These are phyloP conservation scores for Gnomoniopsis smithogilvyi DNA, from an alignment of 2,329 filamentous ascomycete species.

Conservation along the genomic window DNA sequence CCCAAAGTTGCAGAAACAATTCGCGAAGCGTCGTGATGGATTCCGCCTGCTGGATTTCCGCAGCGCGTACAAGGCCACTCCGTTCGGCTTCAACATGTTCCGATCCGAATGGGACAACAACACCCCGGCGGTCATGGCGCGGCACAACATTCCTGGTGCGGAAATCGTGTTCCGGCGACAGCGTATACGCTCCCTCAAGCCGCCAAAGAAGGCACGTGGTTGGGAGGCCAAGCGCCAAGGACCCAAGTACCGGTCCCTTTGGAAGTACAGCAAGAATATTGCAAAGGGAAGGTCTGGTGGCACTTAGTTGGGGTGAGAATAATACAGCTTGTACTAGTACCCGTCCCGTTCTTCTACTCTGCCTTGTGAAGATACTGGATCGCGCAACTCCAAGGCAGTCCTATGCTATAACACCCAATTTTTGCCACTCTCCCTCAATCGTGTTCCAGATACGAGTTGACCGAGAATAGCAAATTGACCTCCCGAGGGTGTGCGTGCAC, in stretches of 20 bases:
- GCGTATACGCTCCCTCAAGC: conserved; percentile 67
- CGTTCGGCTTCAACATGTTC: conserved; percentile 86
- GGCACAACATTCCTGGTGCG: conserved; percentile 69
- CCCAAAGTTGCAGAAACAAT: conserved; percentile 50
- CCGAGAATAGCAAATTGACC: too few species aligned
- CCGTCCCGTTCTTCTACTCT: not conserved
- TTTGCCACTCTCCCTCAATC: too few species aligned
- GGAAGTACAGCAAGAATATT: conserved; percentile 64
- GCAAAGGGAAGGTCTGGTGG: conserved; percentile 15
- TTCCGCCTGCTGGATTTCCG: conserved; percentile 76
- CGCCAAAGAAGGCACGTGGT: conserved; percentile 56
- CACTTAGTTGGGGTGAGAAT: conserved; percentile 3
- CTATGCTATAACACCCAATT: too few species aligned
- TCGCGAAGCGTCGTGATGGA: conserved; percentile 51
- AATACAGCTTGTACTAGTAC: too few species aligned
- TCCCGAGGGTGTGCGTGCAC: too few species aligned
- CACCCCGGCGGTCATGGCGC: conserved; percentile 83
- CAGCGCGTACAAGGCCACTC: conserved; percentile 63
- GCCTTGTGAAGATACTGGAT: too few species aligned
- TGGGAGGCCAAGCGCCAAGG: conserved; percentile 66
- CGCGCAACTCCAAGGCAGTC: too few species aligned
- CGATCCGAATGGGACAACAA: conserved; percentile 84
- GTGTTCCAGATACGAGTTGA: too few species aligned
- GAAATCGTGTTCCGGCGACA: conserved; percentile 83
- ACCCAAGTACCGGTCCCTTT: conserved; percentile 61